phyloP scores from a whole-genome alignment of 768 basidiomycete species.

The Collybia sordida region DNA sequence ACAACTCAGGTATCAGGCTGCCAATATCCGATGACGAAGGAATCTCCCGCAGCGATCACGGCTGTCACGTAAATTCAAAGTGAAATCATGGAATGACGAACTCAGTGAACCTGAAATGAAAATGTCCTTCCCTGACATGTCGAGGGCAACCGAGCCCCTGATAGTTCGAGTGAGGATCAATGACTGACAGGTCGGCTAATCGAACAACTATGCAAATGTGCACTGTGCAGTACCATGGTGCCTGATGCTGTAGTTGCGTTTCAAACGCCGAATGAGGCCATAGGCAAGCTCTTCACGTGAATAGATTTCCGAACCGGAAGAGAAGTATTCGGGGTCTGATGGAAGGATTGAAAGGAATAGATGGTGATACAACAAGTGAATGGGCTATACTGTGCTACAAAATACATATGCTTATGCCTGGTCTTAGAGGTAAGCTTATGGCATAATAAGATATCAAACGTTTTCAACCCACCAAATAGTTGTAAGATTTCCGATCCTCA shows the following conservation, averaged over 20 bases:
- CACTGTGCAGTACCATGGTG: too few relatives aligned
- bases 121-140: conserved; percentile 12
- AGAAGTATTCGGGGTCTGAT: too few relatives aligned
- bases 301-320: too few relatives aligned
- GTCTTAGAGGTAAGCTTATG: neutral
- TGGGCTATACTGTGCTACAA: conserved; percentile 6
- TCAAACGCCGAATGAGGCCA: too few relatives aligned
- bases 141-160: too few relatives aligned
- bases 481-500: conserved; percentile 86
- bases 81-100: conserved; percentile 13
- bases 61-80: conserved; percentile 10
- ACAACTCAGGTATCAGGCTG: conserved; percentile 17
- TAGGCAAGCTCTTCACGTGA: too few relatives aligned
- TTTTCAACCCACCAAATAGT: conserved; percentile 54
- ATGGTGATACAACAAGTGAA: neutral
- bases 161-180: too few relatives aligned
- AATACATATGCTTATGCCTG: conserved; percentile 18
- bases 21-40: conserved; percentile 23
- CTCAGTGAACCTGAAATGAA: conserved; percentile 25
- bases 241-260: too few relatives aligned
- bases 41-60: conserved; percentile 17
- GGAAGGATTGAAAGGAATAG: neutral
- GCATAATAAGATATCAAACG: neutral
- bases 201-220: too few relatives aligned
- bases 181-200: too few relatives aligned